phyloP scores from a whole-genome alignment of 1,284 basidiomycete genomes.

The Microbotryum intermedium region DNA sequence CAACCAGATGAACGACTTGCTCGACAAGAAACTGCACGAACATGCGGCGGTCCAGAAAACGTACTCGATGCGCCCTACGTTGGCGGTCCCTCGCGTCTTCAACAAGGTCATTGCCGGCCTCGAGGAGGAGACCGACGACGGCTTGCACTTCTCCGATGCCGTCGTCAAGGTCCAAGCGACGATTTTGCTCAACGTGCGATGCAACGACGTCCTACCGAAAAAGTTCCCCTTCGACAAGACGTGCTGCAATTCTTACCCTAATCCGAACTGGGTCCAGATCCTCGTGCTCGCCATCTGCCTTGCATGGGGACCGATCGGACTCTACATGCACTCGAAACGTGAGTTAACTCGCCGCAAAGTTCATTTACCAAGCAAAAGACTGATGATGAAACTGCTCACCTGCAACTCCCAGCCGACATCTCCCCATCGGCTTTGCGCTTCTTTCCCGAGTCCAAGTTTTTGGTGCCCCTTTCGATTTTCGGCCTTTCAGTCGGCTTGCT shows the following conservation, averaged over 20 bases:
- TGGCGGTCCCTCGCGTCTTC: constrained; percentile 24
- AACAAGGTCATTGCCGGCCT: constrained; percentile 27
- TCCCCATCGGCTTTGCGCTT: constrained; percentile 39
- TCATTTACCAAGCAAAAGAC: neutral
- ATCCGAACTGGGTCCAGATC: constrained; percentile 54
- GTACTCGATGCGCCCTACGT: neutral
- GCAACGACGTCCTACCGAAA: constrained; percentile 65
- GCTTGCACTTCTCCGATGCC: constrained; percentile 64
- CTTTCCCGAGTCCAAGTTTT: constrained; percentile 40
- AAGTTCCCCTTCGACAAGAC: constrained; percentile 65
- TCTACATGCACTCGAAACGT: constrained; percentile 40
- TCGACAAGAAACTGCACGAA: constrained; percentile 48
- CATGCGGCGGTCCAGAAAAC: neutral
- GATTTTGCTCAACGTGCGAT: constrained; percentile 68
- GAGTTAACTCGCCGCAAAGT: constrained; percentile 31
- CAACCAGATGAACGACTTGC: constrained; percentile 59
- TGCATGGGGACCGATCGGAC: constrained; percentile 52
- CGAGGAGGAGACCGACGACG: constrained; percentile 58
- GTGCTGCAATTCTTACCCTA: constrained; percentile 69
- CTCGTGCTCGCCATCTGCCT: constrained; percentile 50
- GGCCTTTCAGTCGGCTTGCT: constrained; percentile 58
- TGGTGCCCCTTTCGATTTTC: constrained; percentile 50
- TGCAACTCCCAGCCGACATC: constrained; percentile 25
- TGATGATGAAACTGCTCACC: neutral
- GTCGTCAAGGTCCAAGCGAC: constrained; percentile 63